Evolutionary conservation across 192 early-diverging fungal genomes (phyloP), one percentile per base, ranked within the genome.

Genomic region (Coemansia interrupta): DNA sequence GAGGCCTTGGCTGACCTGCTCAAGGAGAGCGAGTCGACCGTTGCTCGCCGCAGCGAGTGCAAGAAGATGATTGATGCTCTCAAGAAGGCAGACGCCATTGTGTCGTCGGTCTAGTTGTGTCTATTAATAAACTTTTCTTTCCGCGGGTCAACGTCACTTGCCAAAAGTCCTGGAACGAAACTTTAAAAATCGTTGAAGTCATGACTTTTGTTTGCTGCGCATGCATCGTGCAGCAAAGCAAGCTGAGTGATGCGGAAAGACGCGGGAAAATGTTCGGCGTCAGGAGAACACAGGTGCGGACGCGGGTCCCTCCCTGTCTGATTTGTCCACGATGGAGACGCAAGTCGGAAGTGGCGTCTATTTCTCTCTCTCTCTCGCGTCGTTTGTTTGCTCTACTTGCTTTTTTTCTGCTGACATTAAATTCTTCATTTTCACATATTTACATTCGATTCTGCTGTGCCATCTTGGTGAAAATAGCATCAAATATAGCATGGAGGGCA

Each of bases 31-130:
- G 97, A 99, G 54, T 82, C 82, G 54, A 97, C 95, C 0, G 85
- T 93, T 56, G 84, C 87, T 65, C 84, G 96, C 61, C 85, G 97
- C 58, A 84, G 85, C 64, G 97, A 99, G 72, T 97, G 95, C 84
- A 92, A 90, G 73, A 95, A 93, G 83, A 99, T 99, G 97, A 96
- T 99, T 72, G 91, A 91, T 24, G 84, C 84, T 18, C 69, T 85
- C 41, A 73, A 76, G 61, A 76, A 68, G 56, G 83, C 83, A 10
- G 83, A 85, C 36, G 52, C 53, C 43, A 78, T 78, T 24, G 74
- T 78, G 2, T 78, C 69, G 4, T 78, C 74, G 8, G 74, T 77
- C 7, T 77, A 54, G 32, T 36, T 2, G 9, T 10, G 2, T 6
- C 32, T 0, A 7, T 36, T 1, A 36, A 36, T 36, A 36, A 36